Percentiles rank a stretch among this genome's conserved stretches.
Evolutionary conservation across 371 early-diverging fungal species (phyloP).

Genomic region (Dinochytrium kinnereticum): DNA sequence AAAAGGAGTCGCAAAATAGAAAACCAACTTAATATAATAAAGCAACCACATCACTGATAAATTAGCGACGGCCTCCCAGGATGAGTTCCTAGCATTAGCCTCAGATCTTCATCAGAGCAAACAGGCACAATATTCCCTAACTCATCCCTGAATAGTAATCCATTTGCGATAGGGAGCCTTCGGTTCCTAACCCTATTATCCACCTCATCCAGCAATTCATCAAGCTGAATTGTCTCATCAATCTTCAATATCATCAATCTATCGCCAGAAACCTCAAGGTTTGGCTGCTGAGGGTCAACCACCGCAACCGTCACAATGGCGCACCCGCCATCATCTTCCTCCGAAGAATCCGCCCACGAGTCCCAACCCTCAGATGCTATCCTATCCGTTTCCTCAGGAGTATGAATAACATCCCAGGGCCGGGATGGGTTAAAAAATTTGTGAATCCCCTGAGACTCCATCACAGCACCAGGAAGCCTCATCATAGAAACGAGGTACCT

Average conservation of each 20-base stretch:
- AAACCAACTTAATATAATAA: too few species aligned
- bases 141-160: not conserved
- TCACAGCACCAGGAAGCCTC: not conserved
- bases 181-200: not conserved
- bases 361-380: slow-evolving; percentile 10
- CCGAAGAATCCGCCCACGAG: not conserved
- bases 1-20: too few species aligned
- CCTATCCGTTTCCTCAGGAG: not conserved
- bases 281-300: not conserved
- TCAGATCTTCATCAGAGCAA: not conserved
- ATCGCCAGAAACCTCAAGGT: too few species aligned
- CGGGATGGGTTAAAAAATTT: slow-evolving; percentile 10
- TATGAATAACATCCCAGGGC: slow-evolving; percentile 4
- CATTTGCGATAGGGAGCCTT: not conserved
- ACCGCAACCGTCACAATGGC: slow-evolving; percentile 8
- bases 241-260: not conserved
- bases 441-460: slow-evolving; percentile 2
- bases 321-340: not conserved
- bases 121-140: not conserved
- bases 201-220: slow-evolving; percentile 10
- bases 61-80: not conserved
- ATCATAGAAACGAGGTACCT: not conserved
- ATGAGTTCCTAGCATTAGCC: slow-evolving; percentile 9
- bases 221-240: not conserved
- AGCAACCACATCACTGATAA: slow-evolving; percentile 17